Percentiles rank a stretch among this genome's conserved stretches.
Evolutionary conservation across 345 rosid genomes (phyloP).

Genomic region (Eucalyptus microcorys): DNA sequence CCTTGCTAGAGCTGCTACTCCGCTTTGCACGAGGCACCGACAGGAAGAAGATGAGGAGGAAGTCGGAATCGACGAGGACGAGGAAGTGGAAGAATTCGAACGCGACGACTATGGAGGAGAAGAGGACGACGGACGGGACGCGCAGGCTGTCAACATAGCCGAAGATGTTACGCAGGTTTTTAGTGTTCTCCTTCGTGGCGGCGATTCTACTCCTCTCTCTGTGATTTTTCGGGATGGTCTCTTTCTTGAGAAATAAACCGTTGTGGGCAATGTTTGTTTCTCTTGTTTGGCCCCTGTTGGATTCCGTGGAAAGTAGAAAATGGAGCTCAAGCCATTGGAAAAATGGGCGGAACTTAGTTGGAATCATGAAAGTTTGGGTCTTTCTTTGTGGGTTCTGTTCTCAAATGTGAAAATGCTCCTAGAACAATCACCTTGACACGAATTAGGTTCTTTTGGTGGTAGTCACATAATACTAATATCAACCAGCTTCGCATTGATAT

Average conservation of each 20-base stretch:
- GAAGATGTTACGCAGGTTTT: conserved; percentile 9
- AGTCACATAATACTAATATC: neutral
- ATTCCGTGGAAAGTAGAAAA: neutral
- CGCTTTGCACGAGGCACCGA: neutral
- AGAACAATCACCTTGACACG: neutral
- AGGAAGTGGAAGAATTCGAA: neutral
- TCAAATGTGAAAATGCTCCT: neutral
- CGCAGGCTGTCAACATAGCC: conserved; percentile 1
- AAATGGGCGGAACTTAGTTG: neutral
- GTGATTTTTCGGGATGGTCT: neutral
- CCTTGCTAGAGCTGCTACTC: neutral
- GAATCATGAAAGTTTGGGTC: neutral
- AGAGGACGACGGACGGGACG: neutral
- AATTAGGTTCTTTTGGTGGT: neutral
- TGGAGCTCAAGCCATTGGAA: neutral
- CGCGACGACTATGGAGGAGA: neutral
- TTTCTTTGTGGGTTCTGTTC: neutral
- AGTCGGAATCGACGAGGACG: neutral
- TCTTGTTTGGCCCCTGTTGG: neutral
- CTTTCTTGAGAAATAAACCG: neutral
- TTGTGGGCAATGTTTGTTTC: neutral
- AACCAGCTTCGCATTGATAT: neutral
- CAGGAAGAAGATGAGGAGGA: neutral
- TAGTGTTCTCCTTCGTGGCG: neutral
- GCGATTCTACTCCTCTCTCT: neutral